Conservation (phyloP, 2,329 filamentous ascomycete genomes). For the Nemania bipapillata region DNA sequence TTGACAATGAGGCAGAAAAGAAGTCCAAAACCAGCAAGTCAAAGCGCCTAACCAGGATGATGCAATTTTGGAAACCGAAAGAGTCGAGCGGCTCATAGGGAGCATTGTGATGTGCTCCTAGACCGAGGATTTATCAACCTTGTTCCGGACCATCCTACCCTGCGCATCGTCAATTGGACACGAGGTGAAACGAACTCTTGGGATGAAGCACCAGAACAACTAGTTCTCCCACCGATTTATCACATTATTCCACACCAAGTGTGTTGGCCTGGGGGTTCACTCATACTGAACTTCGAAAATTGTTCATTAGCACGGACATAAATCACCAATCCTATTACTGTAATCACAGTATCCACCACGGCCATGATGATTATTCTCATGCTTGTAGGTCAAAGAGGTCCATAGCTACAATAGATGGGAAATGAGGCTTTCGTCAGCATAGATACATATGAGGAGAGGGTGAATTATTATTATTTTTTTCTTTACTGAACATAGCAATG, state of each 20-base stretch:
- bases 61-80: conserved; percentile 81
- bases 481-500: conserved; percentile 44
- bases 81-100: conserved; percentile 51
- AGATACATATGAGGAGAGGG: conserved; percentile 29
- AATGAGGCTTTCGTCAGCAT: conserved; percentile 30
- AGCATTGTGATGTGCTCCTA: conserved; percentile 24
- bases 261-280: conserved; percentile 1
- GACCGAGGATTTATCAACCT: neutral
- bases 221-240: neutral
- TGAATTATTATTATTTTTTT: conserved; percentile 47
- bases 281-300: neutral
- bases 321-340: conserved; percentile 8
- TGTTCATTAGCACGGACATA: neutral
- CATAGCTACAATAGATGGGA: conserved; percentile 26
- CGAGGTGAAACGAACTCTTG: neutral
- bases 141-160: neutral
- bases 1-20: conserved; percentile 67
- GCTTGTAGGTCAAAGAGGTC: neutral
- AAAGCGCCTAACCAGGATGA: conserved; percentile 76
- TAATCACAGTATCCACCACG: neutral
- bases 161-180: neutral
- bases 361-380: conserved; percentile 10
- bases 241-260: neutral
- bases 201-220: neutral
- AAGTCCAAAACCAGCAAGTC: conserved; percentile 71